phyloP scores from a whole-genome alignment of 352 stramenopile species.

The Globisporangium barbulae region DNA sequence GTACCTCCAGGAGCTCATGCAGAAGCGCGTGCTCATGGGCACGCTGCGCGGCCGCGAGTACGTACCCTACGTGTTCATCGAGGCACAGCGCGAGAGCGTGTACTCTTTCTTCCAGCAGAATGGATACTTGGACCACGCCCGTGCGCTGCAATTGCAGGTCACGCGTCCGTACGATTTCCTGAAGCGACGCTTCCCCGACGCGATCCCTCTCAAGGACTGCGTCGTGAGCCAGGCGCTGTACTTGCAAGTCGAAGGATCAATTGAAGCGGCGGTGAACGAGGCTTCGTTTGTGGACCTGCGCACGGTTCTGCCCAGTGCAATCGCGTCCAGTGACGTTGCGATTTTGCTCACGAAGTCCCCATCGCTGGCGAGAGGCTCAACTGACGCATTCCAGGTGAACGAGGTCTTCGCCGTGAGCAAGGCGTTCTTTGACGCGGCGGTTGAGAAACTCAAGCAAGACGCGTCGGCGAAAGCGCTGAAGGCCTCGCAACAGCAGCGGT shows the following conservation, averaged over 20 bases:
- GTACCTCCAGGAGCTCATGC: constrained; percentile 52
- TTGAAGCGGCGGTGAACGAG: constrained; percentile 74
- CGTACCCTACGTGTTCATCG: constrained; percentile 76
- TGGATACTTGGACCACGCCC: constrained; percentile 62
- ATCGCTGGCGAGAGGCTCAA: constrained; percentile 24
- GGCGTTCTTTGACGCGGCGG: constrained; percentile 41
- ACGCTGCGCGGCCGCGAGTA: constrained; percentile 69
- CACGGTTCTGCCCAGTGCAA: constrained; percentile 54
- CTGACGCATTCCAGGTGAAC: constrained; percentile 45
- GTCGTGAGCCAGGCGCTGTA: constrained; percentile 61
- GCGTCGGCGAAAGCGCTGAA: constrained; percentile 36
- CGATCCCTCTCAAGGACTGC: constrained; percentile 55
- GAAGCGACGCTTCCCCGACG: constrained; percentile 64
- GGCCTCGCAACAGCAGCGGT: constrained; percentile 32
- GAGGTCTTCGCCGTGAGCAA: constrained; percentile 64
- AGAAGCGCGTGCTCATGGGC: constrained; percentile 51
- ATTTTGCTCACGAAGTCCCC: constrained; percentile 51
- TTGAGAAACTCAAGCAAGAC: constrained; percentile 52
- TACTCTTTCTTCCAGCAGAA: constrained; percentile 88
- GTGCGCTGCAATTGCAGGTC: constrained; percentile 60
- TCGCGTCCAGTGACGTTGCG: constrained; percentile 38
- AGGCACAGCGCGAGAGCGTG: constrained; percentile 66
- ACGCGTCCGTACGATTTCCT: constrained; percentile 70
- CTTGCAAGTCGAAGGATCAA: constrained; percentile 63
- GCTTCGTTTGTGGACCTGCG: constrained; percentile 58